Conservation (phyloP, 2,329 filamentous ascomycete genomes). For the Sphaerostilbella broomeana region DNA sequence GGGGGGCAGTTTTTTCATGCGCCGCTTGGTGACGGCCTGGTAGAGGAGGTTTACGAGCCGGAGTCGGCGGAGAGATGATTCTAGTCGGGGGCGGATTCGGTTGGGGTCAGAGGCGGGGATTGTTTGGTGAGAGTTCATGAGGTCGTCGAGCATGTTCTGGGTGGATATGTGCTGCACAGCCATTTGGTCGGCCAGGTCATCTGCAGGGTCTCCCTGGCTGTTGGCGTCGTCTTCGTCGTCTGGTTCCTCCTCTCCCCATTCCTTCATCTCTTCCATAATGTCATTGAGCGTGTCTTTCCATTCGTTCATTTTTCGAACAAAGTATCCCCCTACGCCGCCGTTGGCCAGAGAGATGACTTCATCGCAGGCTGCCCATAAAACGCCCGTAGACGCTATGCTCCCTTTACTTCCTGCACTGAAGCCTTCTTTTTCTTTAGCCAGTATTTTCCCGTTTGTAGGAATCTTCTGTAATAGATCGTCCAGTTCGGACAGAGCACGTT, state of each 20-base stretch:
- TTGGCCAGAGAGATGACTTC: constrained; percentile 56
- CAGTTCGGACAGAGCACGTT: constrained; percentile 57
- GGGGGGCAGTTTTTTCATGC: constrained; percentile 53
- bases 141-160: constrained; percentile 58
- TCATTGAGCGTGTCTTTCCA: constrained; percentile 72
- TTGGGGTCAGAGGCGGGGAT: constrained; percentile 60
- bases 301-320: constrained; percentile 65
- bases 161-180: constrained; percentile 30
- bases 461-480: constrained; percentile 54
- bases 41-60: constrained; percentile 64
- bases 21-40: constrained; percentile 61
- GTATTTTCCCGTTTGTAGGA: constrained; percentile 48
- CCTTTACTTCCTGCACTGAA: constrained; percentile 39
- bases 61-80: constrained; percentile 56
- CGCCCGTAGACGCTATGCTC: constrained; percentile 61
- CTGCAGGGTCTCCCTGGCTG: constrained; percentile 28
- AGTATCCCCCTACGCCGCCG: constrained; percentile 62
- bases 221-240: constrained; percentile 52
- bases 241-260: constrained; percentile 72
- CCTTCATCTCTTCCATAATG: constrained; percentile 76
- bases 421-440: constrained; percentile 26
- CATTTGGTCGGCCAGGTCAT: constrained; percentile 22
- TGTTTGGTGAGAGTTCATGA: constrained; percentile 56
- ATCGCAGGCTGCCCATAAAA: constrained; percentile 82
- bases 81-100: constrained; percentile 57